A percentile compares a stretch with the other conserved stretches of the same genome.
Conservation (phyloP, 305 asterid genomes). For the Rubia balearica region DNA sequence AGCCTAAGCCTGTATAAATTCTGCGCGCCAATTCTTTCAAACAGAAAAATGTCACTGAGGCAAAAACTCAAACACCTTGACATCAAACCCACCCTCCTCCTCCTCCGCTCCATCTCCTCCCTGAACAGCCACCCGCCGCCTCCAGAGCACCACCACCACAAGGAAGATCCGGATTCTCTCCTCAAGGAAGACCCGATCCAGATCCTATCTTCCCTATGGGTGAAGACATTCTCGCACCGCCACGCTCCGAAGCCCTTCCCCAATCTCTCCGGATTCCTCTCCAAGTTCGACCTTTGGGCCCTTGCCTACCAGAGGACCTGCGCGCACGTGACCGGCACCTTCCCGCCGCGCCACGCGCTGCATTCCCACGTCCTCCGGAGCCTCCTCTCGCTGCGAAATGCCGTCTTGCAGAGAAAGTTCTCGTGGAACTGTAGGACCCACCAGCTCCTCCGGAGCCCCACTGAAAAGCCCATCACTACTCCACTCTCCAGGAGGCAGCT, state of each 20-base stretch:
- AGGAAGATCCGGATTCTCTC: constrained; percentile 43
- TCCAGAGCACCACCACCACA: constrained; percentile 11
- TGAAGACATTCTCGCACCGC: constrained; percentile 65
- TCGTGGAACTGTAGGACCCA: constrained; percentile 56
- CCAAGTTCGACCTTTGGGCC: constrained; percentile 81
- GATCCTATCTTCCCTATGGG: constrained; percentile 74
- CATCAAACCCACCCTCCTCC: constrained; percentile 27
- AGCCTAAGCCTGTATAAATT: neutral
- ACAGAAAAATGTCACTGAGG: constrained; percentile 44
- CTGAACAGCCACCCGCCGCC: neutral
- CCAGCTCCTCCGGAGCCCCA: constrained; percentile 56
- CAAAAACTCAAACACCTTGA: constrained; percentile 57
- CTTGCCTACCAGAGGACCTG: constrained; percentile 91
- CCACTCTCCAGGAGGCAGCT: constrained; percentile 56
- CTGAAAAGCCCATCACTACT: constrained; percentile 38
- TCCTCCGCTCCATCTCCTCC: constrained; percentile 27
- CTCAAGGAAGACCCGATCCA: constrained; percentile 76
- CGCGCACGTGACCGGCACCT: constrained; percentile 78
- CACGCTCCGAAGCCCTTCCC: constrained; percentile 42
- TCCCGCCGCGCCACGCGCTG: constrained; percentile 69
- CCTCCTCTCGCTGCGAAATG: constrained; percentile 52
- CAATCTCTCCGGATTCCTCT: constrained; percentile 79
- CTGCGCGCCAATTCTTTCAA: neutral
- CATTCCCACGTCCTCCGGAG: constrained; percentile 43
- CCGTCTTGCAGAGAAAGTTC: constrained; percentile 55